Evolutionary conservation across 129 eudicot genomes (phyloP), one percentile per base, ranked within the genome.

Genomic region (Logfia minima): DNA sequence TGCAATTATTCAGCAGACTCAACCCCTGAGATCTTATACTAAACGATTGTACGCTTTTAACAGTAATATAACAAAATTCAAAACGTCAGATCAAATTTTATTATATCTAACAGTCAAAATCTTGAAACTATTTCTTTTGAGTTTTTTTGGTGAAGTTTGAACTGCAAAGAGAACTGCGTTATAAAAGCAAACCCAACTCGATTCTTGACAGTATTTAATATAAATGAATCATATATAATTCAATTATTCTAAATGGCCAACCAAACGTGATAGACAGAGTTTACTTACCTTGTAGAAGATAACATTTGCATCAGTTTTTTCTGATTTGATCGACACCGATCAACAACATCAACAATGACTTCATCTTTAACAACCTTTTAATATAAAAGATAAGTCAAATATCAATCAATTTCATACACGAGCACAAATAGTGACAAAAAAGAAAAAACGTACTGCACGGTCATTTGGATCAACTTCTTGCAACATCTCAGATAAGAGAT

Each of bases 311-410:
- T 87, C 85, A 93, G 78, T 79, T 88, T 93, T 87, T 85, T 90
- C 79, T 90, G 98, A 84, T 90, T 93, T 64, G 88, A 75, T 45
- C 96, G 98, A 68, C 98, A 93, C 28, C 87, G 92, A 66, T 90
- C 92, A 31, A 88, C 97, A 52, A 93, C 90, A 80, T 93, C 98
- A 64, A 88, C 83, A 56, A 93, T 90, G 18, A 93, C 89, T 79
- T 93, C 98, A 84, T 88, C 97, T 75, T 84, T 89, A 31, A 88
- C 85, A 51, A 96, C 90, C 98, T 93, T 77, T 65, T 65, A 45
- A 64, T 8, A 52, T 35, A 68, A n/a, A 77, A 31, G 10, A 41
- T n/a, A 5, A 17, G 80, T 78, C 74, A 62, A 51, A 43, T 35
- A 22, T 78, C 58, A 76, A 62, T 48, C 16, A 3, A 17, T 4